Evolutionary conservation across 495 filamentous ascomycete genomes (phyloP).

Genomic region (Tuber indicum): DNA sequence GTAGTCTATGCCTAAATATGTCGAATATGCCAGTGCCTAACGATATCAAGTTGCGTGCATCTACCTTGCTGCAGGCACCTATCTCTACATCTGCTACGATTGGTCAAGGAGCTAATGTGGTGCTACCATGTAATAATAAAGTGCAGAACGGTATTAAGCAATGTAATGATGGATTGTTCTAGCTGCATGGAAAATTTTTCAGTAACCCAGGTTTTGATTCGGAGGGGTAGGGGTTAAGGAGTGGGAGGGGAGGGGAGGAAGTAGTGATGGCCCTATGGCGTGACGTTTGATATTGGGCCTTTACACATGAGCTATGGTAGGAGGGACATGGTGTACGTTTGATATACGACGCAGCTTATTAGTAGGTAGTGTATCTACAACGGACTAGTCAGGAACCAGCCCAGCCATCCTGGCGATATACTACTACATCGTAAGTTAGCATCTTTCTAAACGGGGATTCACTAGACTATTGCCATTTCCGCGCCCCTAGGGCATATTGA

Average conservation of each 20-base stretch:
- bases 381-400: not conserved
- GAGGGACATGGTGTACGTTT: not conserved
- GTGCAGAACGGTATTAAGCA: not conserved
- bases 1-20: not conserved
- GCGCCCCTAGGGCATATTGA: not conserved
- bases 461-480: not conserved
- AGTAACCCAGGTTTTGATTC: not conserved
- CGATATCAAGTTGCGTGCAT: not conserved
- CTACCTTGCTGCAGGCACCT: not conserved
- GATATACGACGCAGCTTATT: not conserved
- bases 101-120: not conserved
- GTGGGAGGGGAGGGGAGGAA: not conserved
- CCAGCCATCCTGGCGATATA: not conserved
- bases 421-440: not conserved
- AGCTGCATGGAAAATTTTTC: constrained; percentile 4
- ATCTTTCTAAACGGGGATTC: not conserved
- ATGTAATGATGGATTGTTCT: not conserved
- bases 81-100: not conserved
- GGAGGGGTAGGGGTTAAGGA: not conserved
- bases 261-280: not conserved
- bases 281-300: not conserved
- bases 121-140: constrained; percentile 2
- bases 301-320: not conserved
- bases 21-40: not conserved
- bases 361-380: not conserved